Percentiles rank a stretch among this genome's conserved stretches.
These are phyloP conservation scores for Knoxia roxburghii DNA, from an alignment of 257 asterid genomes.

Conservation along the genomic window DNA sequence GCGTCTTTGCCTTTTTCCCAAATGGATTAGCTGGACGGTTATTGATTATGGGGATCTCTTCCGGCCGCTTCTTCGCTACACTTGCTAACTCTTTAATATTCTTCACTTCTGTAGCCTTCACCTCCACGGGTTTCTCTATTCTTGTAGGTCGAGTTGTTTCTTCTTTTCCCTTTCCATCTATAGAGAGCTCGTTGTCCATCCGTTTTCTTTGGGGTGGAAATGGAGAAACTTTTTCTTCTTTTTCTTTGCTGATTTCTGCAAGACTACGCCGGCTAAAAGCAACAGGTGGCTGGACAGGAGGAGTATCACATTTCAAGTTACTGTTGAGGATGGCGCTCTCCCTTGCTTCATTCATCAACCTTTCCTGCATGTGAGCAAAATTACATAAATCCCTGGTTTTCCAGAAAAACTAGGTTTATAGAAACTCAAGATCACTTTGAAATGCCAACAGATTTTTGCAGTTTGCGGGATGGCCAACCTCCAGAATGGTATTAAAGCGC, in stretches of 20 bases:
- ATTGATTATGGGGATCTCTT: slow-evolving; percentile 9
- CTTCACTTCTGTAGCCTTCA: slow-evolving; percentile 31
- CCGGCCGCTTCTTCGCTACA: slow-evolving; percentile 5
- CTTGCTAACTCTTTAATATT: slow-evolving; percentile 10
- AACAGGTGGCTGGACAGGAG: slow-evolving; percentile 23
- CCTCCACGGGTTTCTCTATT: slow-evolving; percentile 31
- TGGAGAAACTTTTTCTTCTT: slow-evolving; percentile 26
- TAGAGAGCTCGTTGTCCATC: slow-evolving; percentile 30
- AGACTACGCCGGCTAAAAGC: slow-evolving; percentile 25
- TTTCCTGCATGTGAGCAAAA: slow-evolving; percentile 46
- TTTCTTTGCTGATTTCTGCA: slow-evolving; percentile 36
- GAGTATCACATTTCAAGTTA: slow-evolving; percentile 22
- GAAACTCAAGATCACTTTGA: neutral
- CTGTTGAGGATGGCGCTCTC: slow-evolving; percentile 22
- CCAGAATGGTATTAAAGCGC: slow-evolving; percentile 77
- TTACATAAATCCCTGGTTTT: neutral
- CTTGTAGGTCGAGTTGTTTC: slow-evolving; percentile 28
- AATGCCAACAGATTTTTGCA: neutral
- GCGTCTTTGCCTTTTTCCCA: slow-evolving; percentile 56
- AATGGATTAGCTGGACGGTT: slow-evolving; percentile 79
- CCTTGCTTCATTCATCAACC: slow-evolving; percentile 42
- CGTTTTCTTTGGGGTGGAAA: slow-evolving; percentile 33
- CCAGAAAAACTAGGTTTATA: neutral
- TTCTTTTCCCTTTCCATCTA: slow-evolving; percentile 24
- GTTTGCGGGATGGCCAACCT: slow-evolving; percentile 37